Evolutionary conservation across 148 eudicot genomes (phyloP).

Genomic region (Persicaria tinctoria): DNA sequence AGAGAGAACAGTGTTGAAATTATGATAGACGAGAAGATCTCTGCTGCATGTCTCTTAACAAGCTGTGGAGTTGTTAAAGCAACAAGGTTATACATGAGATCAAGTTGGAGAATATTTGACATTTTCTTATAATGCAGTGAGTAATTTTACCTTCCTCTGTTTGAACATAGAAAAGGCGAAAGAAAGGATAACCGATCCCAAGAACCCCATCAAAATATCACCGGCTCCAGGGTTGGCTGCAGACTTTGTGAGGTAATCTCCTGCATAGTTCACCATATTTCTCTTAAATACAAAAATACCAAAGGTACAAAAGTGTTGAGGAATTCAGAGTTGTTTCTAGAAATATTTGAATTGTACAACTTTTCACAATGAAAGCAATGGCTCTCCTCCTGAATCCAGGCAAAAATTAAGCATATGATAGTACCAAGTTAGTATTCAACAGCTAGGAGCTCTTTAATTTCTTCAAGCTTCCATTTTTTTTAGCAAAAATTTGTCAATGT

Average conservation of each 20-base stretch:
- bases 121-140: not conserved
- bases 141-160: slow-evolving; percentile 69
- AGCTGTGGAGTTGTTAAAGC: slow-evolving; percentile 44
- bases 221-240: slow-evolving; percentile 95
- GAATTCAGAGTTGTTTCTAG: not conserved
- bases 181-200: slow-evolving; percentile 96
- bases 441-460: not conserved
- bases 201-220: slow-evolving; percentile 93
- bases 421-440: not conserved
- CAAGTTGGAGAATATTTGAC: not conserved
- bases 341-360: not conserved
- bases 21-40: slow-evolving; percentile 85
- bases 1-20: slow-evolving; percentile 71
- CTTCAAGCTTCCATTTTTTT: not conserved
- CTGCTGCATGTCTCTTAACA: slow-evolving; percentile 94
- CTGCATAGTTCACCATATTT: slow-evolving; percentile 25
- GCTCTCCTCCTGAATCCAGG: not conserved
- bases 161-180: slow-evolving; percentile 99
- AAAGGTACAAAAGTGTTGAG: not conserved
- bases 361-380: not conserved
- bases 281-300: not conserved
- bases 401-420: not conserved
- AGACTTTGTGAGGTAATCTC: slow-evolving; percentile 81
- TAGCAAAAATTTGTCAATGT: not conserved
- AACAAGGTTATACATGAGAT: not conserved